Percentiles rank a stretch among this genome's conserved stretches.
phyloP scores from a whole-genome alignment of 768 basidiomycete genomes.

The Coprinellus aureogranulatus region DNA sequence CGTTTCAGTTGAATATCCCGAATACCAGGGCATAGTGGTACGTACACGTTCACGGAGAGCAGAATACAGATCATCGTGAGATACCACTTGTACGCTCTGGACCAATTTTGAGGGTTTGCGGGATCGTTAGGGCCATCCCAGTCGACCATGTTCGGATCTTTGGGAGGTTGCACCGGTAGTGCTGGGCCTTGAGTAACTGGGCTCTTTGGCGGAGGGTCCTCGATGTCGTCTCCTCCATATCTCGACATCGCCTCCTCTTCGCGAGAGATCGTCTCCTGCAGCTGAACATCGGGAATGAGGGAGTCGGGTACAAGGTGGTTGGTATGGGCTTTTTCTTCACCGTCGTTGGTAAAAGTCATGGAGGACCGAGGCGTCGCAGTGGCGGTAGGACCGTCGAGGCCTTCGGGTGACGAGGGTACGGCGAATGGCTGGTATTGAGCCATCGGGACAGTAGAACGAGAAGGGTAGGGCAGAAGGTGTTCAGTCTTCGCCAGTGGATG shows the following conservation, averaged over 20 bases:
- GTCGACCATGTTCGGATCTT: conserved; percentile 37
- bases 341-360: not conserved
- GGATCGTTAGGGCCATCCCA: conserved; percentile 60
- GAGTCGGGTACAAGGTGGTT: not conserved
- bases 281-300: not conserved
- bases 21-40: conserved; percentile 12
- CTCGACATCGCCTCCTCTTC: conserved; percentile 19
- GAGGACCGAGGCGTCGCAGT: not conserved
- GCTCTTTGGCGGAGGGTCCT: conserved; percentile 20
- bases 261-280: conserved; percentile 4
- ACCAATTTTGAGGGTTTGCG: conserved; percentile 57
- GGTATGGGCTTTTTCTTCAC: not conserved
- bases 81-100: conserved; percentile 41
- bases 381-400: not conserved
- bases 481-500: not conserved
- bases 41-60: conserved; percentile 57
- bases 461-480: not conserved
- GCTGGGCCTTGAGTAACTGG: not conserved
- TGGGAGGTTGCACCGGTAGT: not conserved
- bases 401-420: not conserved
- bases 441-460: not conserved
- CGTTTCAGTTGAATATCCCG: no score
- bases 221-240: conserved; percentile 30
- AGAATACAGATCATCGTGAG: conserved; percentile 43
- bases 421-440: not conserved